Base-by-base conservation (phyloP, 1,139 yeast genomes). In the Meyerozyma athensensis region DNA sequence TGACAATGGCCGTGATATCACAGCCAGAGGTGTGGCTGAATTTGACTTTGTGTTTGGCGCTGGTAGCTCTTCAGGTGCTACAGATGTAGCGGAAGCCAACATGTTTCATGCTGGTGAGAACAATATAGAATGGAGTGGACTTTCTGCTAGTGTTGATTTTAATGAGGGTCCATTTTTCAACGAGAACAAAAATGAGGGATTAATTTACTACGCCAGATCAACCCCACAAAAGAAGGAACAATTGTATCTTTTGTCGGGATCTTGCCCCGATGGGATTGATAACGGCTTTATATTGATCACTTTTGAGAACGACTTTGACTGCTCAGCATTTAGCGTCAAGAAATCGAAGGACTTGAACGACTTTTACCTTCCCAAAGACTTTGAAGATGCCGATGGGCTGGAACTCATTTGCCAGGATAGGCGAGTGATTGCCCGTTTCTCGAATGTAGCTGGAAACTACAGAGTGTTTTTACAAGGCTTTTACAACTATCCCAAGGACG, bases 21-120 rank as follows among this genome's bases (percentile, higher is more conserved):
- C 28, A 22, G 45, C 43, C 9, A 28, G 37, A 8, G 56, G 58
- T 8, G 36, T 39, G 1, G 20, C 50, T n/a, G 28, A 42, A 7
- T 52, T 51, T 34, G 56, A 49, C 32, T 50, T 52, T 36, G 45
- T 49, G 4, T 51, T 52, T 33, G 49, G 49, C 36, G 56, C 47
- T 32, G 58, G 58, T 16, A 55, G 53, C 3, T 52, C 58, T 6
- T 41, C 51, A 10, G 13, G 22, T 7, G 26, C 35, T 4, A 34
- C 44, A 9, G 58, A 53, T 30, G 30, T 50, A 18, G 33, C 30
- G 7, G 46, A 47, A 4, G 53, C 55, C 1, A 43, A 38, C 9
- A 30, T 31, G 16, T 35, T 41, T 24, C 14, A n/a, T 20, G 28
- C 43, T 2, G 45, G 45, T 4, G 19, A 22, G 4, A 43, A 46